Evolutionary conservation across 2,329 filamentous ascomycete genomes (phyloP), one percentile per base, ranked within the genome.

Genomic region (Teratosphaeriaceae sp.): DNA sequence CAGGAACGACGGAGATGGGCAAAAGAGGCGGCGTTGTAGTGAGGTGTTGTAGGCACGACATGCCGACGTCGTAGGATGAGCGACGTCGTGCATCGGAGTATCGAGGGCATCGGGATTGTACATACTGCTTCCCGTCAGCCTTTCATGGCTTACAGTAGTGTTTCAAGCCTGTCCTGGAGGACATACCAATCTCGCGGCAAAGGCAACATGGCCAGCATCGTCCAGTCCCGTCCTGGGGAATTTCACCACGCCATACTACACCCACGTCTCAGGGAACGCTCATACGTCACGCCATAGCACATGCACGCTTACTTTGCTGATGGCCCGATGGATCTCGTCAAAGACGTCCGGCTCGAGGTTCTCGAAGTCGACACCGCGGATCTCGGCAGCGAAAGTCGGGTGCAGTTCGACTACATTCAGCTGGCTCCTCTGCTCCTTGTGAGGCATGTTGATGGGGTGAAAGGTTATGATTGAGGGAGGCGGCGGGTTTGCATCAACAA

Each of bases 191-290:
- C 15, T 7, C 2, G 54, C 51, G 15, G 71, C 68, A 54, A 80
- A 76, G 3, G 60, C 59, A 24, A 80, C 66, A 20, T 34, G 77
- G 2, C 60, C 46, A 4, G 35, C 45, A 24, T 47, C 45, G 26
- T 43, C 36, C 8, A 47, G 31, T 11, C 39, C 37, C 9, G 45
- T 45, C 16, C 38, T 42, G 2, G 44, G 34, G 23, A 48, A 48
- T 15, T 38, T 39, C 3, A 48, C 38, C 3, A 48, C 45, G 6
- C 45, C 45, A 20, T 48, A 45, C 43, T 48, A 15, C 15, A 15
- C 15, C 6, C 29, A 33, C 29, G 29, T 33, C n/a, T n/a, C n/a
- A n/a, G n/a, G n/a, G n/a, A n/a, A n/a, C n/a, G n/a, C n/a, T n/a
- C n/a, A n/a, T n/a, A n/a, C n/a, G 29, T n/a, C 6, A 22, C 24